Conservation (phyloP, 2,329 filamentous ascomycete species). For the Akanthomyces dipterigenus region DNA sequence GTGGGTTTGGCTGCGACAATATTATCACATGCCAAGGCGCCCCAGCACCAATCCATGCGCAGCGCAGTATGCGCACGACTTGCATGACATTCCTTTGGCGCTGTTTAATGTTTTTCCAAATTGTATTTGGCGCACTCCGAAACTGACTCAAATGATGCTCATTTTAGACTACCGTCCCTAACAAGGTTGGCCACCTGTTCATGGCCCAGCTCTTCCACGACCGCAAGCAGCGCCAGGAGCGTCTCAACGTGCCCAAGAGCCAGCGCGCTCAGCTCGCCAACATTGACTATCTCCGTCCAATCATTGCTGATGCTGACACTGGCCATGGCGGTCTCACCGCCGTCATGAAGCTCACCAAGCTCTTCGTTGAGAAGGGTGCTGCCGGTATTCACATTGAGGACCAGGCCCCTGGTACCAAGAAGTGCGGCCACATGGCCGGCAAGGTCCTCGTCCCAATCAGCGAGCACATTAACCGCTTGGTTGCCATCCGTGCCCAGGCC, state of each 20-base stretch:
- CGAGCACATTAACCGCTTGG: constrained; percentile 96
- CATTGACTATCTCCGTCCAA: constrained; percentile 89
- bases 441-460: constrained; percentile 95
- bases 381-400: constrained; percentile 99
- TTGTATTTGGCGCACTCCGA: neutral
- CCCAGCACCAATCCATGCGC: neutral
- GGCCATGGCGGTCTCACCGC: constrained; percentile 97
- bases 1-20: constrained; percentile 9
- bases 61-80: neutral
- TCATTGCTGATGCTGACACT: constrained; percentile 94
- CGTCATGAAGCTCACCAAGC: constrained; percentile 98
- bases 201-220: constrained; percentile 99
- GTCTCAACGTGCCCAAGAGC: constrained; percentile 66
- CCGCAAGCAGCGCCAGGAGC: constrained; percentile 96
- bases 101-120: neutral
- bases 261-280: constrained; percentile 69
- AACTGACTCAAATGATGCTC: constrained; percentile 2
- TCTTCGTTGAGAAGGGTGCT: constrained; percentile 93
- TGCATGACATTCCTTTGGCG: neutral
- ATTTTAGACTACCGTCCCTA: constrained; percentile 82
- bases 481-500: constrained; percentile 93
- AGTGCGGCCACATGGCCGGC: constrained; percentile 98
- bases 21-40: constrained; percentile 12
- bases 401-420: constrained; percentile 96
- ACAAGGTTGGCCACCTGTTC: constrained; percentile 97